These are phyloP conservation scores for Pythium grandisporangium DNA, from an alignment of 352 stramenopile genomes.

Conservation along the genomic window DNA sequence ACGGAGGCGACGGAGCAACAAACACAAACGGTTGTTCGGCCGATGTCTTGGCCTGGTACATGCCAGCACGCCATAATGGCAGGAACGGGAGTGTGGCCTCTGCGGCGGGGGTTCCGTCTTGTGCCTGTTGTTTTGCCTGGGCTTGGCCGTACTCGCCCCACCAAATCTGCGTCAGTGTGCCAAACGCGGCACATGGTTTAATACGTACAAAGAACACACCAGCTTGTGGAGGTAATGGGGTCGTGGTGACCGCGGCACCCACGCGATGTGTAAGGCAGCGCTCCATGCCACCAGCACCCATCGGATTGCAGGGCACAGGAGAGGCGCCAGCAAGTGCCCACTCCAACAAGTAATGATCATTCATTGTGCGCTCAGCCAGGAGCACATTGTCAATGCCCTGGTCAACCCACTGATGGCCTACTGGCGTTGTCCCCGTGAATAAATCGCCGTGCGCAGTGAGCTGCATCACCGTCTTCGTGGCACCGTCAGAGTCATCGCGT, in stretches of 20 bases:
- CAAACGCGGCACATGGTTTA: constrained; percentile 39
- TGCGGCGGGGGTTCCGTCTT: too few relatives aligned
- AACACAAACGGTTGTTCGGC: constrained; percentile 17
- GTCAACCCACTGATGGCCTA: constrained; percentile 17
- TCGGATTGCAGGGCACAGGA: constrained; percentile 34
- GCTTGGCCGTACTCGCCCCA: constrained; percentile 44
- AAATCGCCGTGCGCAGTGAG: constrained; percentile 47
- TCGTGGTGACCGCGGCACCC: constrained; percentile 40
- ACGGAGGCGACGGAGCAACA: constrained; percentile 8
- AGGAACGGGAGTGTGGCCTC: constrained; percentile 32
- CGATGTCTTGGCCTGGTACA: constrained; percentile 45
- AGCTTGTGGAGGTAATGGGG: constrained; percentile 21
- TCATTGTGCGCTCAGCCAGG: constrained; percentile 18
- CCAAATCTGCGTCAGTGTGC: constrained; percentile 54
- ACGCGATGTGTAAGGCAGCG: constrained; percentile 36
- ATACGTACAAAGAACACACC: constrained; percentile 40
- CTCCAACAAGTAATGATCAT: constrained; percentile 34
- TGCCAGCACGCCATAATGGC: constrained; percentile 43
- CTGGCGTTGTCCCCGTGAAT: constrained; percentile 19
- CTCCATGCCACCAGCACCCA: too few relatives aligned
- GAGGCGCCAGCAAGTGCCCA: constrained; percentile 43
- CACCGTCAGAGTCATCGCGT: too few relatives aligned
- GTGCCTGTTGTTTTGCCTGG: too few relatives aligned
- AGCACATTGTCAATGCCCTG: too few relatives aligned
- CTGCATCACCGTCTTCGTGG: constrained; percentile 27